A percentile compares a stretch with the other conserved stretches of the same genome.
These are phyloP conservation scores for Boletus patriciae DNA, from an alignment of 768 basidiomycete genomes.

Conservation along the genomic window DNA sequence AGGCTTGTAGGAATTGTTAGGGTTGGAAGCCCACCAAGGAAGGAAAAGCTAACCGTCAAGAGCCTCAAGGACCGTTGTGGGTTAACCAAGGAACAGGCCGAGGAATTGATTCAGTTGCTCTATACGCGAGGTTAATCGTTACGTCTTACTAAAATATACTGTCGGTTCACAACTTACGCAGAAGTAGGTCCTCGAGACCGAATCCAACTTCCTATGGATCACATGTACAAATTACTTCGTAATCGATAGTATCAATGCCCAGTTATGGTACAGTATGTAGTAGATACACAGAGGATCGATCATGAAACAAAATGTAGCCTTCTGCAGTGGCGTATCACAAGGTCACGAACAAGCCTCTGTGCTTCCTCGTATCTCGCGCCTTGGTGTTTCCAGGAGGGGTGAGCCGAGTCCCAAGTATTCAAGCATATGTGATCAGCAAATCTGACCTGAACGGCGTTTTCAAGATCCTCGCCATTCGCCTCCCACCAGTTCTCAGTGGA, in stretches of 20 bases:
- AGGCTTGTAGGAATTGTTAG: slow-evolving; percentile 18
- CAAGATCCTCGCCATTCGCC: slow-evolving; percentile 11
- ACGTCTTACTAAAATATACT: neutral
- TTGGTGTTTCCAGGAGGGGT: slow-evolving; percentile 23
- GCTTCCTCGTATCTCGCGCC: slow-evolving; percentile 18
- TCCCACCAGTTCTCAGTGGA: slow-evolving; percentile 24
- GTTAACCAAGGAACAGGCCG: slow-evolving; percentile 19
- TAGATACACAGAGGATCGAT: neutral
- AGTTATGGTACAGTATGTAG: slow-evolving; percentile 4
- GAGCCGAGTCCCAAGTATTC: slow-evolving; percentile 12
- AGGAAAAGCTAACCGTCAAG: slow-evolving; percentile 8
- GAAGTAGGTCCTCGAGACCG: neutral
- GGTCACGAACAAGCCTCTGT: slow-evolving; percentile 11
- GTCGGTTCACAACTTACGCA: neutral
- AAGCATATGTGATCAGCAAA: slow-evolving; percentile 21
- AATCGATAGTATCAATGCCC: neutral
- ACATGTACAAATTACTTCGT: neutral
- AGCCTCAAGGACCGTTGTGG: slow-evolving; percentile 18
- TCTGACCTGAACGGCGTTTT: slow-evolving; percentile 1
- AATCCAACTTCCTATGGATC: neutral
- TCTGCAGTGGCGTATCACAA: slow-evolving; percentile 16
- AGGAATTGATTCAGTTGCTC: slow-evolving; percentile 16
- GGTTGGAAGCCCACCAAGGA: slow-evolving; percentile 6
- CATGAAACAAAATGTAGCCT: neutral
- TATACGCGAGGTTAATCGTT: slow-evolving; percentile 3